Evolutionary conservation across 805 yeast species (phyloP).

Genomic region (Yamadazyma sp.): DNA sequence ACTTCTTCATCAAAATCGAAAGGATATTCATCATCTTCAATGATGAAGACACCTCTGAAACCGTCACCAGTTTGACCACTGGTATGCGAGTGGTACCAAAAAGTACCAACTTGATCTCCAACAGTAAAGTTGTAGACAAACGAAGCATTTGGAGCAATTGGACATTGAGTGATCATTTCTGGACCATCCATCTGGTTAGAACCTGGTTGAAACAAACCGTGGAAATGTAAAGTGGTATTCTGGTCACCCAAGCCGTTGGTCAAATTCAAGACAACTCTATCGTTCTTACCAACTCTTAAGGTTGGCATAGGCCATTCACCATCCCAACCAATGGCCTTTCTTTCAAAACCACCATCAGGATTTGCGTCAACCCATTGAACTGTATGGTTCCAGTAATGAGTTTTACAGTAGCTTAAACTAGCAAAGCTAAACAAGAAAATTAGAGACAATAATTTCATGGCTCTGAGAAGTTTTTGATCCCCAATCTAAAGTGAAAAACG

Average conservation of each 20-base stretch:
- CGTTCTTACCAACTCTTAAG: conserved; percentile 74
- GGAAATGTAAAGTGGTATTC: conserved; percentile 85
- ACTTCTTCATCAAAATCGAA: conserved; percentile 65
- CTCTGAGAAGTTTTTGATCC: conserved; percentile 9
- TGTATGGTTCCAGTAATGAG: conserved; percentile 65
- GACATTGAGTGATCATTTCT: conserved; percentile 84
- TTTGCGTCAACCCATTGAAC: conserved; percentile 66
- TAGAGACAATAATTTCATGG: conserved; percentile 12
- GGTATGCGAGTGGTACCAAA: conserved; percentile 97
- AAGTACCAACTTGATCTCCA: conserved; percentile 80
- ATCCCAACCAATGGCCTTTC: conserved; percentile 65
- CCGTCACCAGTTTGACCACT: conserved; percentile 93
- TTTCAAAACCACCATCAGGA: conserved; percentile 61
- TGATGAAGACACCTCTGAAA: conserved; percentile 74
- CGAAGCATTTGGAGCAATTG: conserved; percentile 76
- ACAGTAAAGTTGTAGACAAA: conserved; percentile 87
- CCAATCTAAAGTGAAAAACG: conserved; percentile 11
- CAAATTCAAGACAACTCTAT: conserved; percentile 68
- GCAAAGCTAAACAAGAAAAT: conserved; percentile 11
- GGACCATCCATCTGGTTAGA: conserved; percentile 89
- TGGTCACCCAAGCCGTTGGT: conserved; percentile 69
- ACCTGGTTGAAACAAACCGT: conserved; percentile 84
- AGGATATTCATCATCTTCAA: conserved; percentile 60
- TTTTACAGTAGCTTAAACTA: conserved; percentile 25
- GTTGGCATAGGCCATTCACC: conserved; percentile 87